These are phyloP conservation scores for Iberis pinnata DNA, from an alignment of 345 rosid species.

Conservation along the genomic window DNA sequence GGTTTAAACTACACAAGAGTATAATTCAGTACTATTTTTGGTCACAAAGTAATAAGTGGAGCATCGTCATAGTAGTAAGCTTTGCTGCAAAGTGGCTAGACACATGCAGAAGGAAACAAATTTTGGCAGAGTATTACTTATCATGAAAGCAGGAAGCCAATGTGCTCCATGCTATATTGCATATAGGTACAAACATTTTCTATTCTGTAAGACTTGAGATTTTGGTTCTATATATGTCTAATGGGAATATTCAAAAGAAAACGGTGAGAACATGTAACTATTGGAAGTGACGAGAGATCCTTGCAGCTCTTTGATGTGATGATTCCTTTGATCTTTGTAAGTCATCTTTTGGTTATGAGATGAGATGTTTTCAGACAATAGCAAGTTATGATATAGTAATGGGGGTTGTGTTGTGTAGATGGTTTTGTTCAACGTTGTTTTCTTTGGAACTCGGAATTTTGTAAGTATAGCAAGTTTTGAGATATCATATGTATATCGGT, in stretches of 20 bases:
- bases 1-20: too few species aligned
- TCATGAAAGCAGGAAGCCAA: conserved; percentile 38
- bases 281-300: conserved; percentile 55
- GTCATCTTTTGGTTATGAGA: conserved; percentile 26
- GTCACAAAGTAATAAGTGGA: conserved; percentile 70
- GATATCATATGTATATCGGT: conserved; percentile 91
- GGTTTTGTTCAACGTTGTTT: conserved; percentile 88
- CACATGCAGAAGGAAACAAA: conserved; percentile 58
- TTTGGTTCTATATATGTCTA: neutral
- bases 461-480: conserved; percentile 99
- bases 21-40: conserved; percentile 14
- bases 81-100: conserved; percentile 70
- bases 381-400: conserved; percentile 7
- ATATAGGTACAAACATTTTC: conserved; percentile 49
- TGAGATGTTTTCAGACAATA: neutral
- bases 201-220: neutral
- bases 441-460: conserved; percentile 96
- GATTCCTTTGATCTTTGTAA: conserved; percentile 79
- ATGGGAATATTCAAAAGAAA: conserved; percentile 32
- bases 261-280: conserved; percentile 25
- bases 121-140: conserved; percentile 61
- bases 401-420: conserved; percentile 45
- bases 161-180: conserved; percentile 51
- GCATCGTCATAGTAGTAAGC: conserved; percentile 57
- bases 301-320: conserved; percentile 76